Evolutionary conservation across 2,329 filamentous ascomycete genomes (phyloP), one percentile per base, ranked within the genome.

Genomic region (Phyllosticta capitalensis): DNA sequence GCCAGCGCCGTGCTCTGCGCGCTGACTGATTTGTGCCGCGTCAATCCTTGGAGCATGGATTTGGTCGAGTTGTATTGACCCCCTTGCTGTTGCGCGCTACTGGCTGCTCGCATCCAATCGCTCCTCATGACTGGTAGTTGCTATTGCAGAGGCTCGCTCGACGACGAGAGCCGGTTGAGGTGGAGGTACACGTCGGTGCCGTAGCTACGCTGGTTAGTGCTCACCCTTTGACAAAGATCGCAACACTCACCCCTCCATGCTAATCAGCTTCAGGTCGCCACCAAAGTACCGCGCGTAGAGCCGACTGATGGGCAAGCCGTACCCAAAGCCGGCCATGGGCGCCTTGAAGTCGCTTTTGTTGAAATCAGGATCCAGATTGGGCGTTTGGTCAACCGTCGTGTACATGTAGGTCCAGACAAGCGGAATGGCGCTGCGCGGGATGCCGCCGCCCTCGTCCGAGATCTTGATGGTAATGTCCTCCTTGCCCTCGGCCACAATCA

Each of bases 351-450:
- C 94, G 76, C 87, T 96, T 78, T 97, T 95, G 75, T 99, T 92
- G 73, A 97, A 99, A 72, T 97, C 92, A 0, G 94, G 94, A 70
- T 99, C 94, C 63, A 99, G 78, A 70, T 86, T 95, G 14, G 94
- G 94, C 21, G 94, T 97, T 67, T 92, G 86, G 73, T 97, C 94
- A 64, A 99, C 94, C 1, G 94, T 99, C 38, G 94, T 99, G 74
- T 99, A 99, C 94, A 97, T 99, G 74, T 99, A 99, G 12, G 94
- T 99, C 94, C 94, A 99, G n/a, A 97, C 94, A 14, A 99, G 81
- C 5, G 94, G 94, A 64, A 99, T 97, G 56, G 90, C 84, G 67
- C 89, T 95, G 68, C 94, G 81, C 0, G 94, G 91, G 57, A 99
- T 97, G 63, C 94, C 94, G 64, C 94, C 94, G 61, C 94, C 94